phyloP scores from a whole-genome alignment of 139 green algal species.

The Coccomyxa sp. region DNA sequence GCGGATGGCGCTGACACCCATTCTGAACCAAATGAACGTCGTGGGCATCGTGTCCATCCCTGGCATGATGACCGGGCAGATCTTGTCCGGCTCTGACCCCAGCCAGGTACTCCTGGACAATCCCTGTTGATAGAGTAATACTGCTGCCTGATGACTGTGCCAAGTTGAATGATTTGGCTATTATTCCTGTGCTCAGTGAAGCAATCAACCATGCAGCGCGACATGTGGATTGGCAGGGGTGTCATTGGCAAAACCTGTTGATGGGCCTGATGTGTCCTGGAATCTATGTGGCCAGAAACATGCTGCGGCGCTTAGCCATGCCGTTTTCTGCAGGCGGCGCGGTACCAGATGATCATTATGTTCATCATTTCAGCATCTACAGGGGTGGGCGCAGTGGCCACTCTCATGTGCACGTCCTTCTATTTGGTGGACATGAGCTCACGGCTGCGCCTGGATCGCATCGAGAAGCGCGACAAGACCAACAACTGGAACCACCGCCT shows the following conservation, averaged over 20 bases:
- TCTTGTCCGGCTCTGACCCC: conserved; percentile 65
- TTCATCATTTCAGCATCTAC: conserved; percentile 55
- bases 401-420: conserved; percentile 4
- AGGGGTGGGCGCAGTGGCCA: background rate
- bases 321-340: conserved; percentile 33
- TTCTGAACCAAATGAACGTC: conserved; percentile 80
- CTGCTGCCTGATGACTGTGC: background rate
- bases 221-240: too few relatives aligned
- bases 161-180: too few relatives aligned
- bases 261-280: too few relatives aligned
- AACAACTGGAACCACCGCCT: background rate
- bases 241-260: too few relatives aligned
- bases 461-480: background rate
- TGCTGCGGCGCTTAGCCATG: too few relatives aligned
- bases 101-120: conserved; percentile 20
- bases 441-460: conserved; percentile 8
- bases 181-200: too few relatives aligned
- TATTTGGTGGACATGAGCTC: background rate
- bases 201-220: too few relatives aligned
- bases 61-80: conserved; percentile 85
- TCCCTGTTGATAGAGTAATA: background rate
- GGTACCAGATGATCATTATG: conserved; percentile 82
- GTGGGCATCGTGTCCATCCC: conserved; percentile 74
- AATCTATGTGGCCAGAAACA: too few relatives aligned
- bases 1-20: conserved; percentile 64